Percentiles rank a stretch among this genome's conserved stretches.
Conservation (phyloP, 768 basidiomycete species). For the Mycena vulgaris region DNA sequence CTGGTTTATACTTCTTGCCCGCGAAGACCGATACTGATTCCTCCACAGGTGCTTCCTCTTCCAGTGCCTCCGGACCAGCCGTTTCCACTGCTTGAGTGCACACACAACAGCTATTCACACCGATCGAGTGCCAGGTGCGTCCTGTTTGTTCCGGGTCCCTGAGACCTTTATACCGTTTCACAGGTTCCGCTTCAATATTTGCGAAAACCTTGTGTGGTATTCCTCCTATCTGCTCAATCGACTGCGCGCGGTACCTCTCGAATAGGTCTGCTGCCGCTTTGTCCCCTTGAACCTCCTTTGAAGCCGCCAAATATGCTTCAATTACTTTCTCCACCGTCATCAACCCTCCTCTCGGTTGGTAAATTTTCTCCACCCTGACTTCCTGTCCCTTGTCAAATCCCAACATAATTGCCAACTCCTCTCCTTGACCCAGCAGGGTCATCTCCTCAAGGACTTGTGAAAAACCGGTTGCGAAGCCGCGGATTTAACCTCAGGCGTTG, state of each 20-base stretch:
- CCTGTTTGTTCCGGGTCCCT: background rate
- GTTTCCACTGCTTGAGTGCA: conserved; percentile 10
- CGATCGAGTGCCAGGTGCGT: background rate
- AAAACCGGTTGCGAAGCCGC: conserved; percentile 10
- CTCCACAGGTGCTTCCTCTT: background rate
- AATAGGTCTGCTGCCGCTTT: background rate
- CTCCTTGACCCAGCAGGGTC: conserved; percentile 16
- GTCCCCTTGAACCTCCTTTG: background rate
- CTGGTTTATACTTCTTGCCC: conserved; percentile 42
- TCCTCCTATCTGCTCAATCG: background rate
- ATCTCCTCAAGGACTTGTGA: conserved; percentile 22
- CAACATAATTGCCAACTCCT: too few species aligned
- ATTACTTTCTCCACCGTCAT: too few species aligned
- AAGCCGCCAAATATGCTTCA: conserved; percentile 9
- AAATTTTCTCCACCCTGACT: too few species aligned
- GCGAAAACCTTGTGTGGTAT: conserved; percentile 25
- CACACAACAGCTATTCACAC: background rate
- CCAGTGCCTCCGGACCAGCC: background rate
- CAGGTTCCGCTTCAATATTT: background rate
- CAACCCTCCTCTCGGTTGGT: too few species aligned
- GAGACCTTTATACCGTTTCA: background rate
- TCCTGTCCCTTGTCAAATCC: too few species aligned
- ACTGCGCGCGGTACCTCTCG: background rate
- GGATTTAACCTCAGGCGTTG: too few species aligned
- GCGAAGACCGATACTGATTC: conserved; percentile 15